Evolutionary conservation across 345 rosid genomes (phyloP).

Genomic region (Lumnitzera littorea): DNA sequence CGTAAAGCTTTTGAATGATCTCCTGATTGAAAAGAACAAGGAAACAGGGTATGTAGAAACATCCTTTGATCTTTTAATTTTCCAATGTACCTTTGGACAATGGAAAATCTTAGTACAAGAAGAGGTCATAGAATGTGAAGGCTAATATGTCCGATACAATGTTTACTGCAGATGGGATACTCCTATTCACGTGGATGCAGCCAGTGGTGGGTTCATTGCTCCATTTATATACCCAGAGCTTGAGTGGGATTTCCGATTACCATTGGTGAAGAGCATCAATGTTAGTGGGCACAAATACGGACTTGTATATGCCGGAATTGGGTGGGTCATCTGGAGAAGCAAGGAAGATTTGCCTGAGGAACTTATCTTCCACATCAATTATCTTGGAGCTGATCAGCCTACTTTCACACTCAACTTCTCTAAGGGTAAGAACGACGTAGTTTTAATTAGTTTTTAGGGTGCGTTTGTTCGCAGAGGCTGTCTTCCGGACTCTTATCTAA

Average conservation of each 20-base stretch:
- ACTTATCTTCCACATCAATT: slow-evolving; percentile 52
- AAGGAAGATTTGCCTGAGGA: slow-evolving; percentile 58
- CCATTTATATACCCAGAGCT: slow-evolving; percentile 53
- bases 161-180: slow-evolving; percentile 39
- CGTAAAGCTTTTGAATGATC: slow-evolving; percentile 38
- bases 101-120: no score
- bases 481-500: no score
- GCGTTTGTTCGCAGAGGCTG: no score
- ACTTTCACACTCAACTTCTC: slow-evolving; percentile 61
- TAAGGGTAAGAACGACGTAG: slow-evolving; percentile 20
- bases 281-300: slow-evolving; percentile 60
- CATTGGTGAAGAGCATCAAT: slow-evolving; percentile 51
- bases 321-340: slow-evolving; percentile 61
- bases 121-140: no score
- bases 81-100: neutral
- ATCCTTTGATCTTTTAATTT: neutral
- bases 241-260: slow-evolving; percentile 53
- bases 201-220: slow-evolving; percentile 54
- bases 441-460: no score
- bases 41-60: slow-evolving; percentile 20
- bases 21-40: slow-evolving; percentile 24
- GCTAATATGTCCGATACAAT: neutral
- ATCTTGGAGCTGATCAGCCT: slow-evolving; percentile 50
- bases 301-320: slow-evolving; percentile 52
- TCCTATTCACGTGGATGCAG: slow-evolving; percentile 56